Conservation (phyloP, 768 basidiomycete genomes). For the Cyclocybe aegerita region DNA sequence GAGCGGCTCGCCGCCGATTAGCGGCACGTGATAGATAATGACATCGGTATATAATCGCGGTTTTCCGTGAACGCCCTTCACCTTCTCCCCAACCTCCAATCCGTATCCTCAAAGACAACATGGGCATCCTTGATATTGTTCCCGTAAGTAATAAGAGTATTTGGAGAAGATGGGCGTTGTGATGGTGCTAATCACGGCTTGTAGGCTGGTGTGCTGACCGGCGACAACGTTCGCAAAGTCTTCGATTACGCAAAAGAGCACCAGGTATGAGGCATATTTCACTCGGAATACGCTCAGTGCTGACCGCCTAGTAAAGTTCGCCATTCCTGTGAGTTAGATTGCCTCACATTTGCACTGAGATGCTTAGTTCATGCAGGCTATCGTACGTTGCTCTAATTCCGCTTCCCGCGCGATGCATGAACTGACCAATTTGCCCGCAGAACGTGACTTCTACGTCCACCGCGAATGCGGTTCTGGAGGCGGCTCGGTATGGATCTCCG, state of each 20-base stretch:
- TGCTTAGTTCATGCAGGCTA: slow-evolving; percentile 48
- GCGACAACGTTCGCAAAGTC: slow-evolving; percentile 91
- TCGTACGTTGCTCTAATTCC: slow-evolving; percentile 50
- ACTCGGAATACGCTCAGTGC: slow-evolving; percentile 1
- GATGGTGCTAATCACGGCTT: background rate
- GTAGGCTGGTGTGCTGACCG: slow-evolving; percentile 93
- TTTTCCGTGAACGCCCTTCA: background rate
- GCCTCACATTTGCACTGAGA: background rate
- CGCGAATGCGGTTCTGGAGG: slow-evolving; percentile 93
- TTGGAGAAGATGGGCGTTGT: no score
- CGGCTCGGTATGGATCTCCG: slow-evolving; percentile 64
- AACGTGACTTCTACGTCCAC: slow-evolving; percentile 97
- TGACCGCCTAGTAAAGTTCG: slow-evolving; percentile 51
- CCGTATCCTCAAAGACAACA: slow-evolving; percentile 24
- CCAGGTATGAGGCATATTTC: slow-evolving; percentile 50
- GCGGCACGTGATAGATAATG: no score
- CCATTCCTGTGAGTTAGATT: slow-evolving; percentile 69
- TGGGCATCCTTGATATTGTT: slow-evolving; percentile 85
- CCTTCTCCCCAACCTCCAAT: background rate
- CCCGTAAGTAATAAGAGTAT: slow-evolving; percentile 51
- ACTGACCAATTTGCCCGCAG: slow-evolving; percentile 35
- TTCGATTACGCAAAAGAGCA: slow-evolving; percentile 92
- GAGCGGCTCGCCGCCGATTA: no score
- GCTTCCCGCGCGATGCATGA: slow-evolving; percentile 1
- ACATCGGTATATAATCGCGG: background rate